Base-by-base conservation (phyloP, 768 basidiomycete genomes). In the Tephrocybe sp. region DNA sequence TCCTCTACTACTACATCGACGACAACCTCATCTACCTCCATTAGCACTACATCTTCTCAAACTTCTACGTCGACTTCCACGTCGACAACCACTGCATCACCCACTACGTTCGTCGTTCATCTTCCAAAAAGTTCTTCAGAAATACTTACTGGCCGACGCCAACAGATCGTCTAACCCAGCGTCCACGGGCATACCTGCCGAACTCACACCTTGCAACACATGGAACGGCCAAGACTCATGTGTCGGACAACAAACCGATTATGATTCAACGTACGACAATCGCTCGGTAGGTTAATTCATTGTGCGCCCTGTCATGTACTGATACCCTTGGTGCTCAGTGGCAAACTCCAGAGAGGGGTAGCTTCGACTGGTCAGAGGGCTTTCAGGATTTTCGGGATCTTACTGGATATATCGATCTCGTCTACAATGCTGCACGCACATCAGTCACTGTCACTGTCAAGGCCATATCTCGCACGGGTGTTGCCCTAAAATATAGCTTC, bases 311-410 rank as follows among this genome's bases (percentile, higher is more conserved):
- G 3, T 20, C 5, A 8, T 40, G 17, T 20, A 26, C n/a, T 39
- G 32, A 25, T n/a, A 4, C 7, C 17, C 21, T 25, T 15, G 21
- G 6, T n/a, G 2, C 28, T 5, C 28, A 50, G 48, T 42, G 40
- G 48, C 48, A 50, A 30, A 41, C 48, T n/a, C 48, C 40, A 2
- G 20, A 26, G 7, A 15, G 40, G 6, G 48, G 39, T 26, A 42
- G 20, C 23, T 20, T 33, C 26, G 48, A 50, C 23, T 50, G 48
- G 48, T 41, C 48, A 8, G 30, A 42, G 10, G 48, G 39, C 10
- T 50, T 50, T 28, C 48, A 50, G 21, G 48, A 50, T 21, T 50
- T 41, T 26, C 39, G 48, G 18, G 48, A 50, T 30, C 48, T 42
- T 32, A 50, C 30, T 3, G 48, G 48, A 9, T 50, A 50, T 24